phyloP scores from a whole-genome alignment of 345 rosid species.

The Reutealis trisperma region DNA sequence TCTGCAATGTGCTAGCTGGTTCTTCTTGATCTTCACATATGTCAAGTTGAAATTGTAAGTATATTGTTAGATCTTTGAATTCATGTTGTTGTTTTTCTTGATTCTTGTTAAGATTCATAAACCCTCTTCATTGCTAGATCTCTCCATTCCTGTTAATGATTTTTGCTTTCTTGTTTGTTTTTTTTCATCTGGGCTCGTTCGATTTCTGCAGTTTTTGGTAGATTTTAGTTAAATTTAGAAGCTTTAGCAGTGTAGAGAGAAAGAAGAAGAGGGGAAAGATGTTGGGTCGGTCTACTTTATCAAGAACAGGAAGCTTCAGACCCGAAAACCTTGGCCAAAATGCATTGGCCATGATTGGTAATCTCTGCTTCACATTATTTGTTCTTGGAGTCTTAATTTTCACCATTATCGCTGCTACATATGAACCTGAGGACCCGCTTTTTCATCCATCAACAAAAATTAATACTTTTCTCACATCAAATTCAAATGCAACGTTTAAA shows the following conservation, averaged over 20 bases:
- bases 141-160: neutral
- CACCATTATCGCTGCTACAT: constrained; percentile 91
- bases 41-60: constrained; percentile 11
- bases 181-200: constrained; percentile 26
- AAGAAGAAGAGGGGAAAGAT: constrained; percentile 27
- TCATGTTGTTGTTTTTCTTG: neutral
- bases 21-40: neutral
- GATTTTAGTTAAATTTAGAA: constrained; percentile 16
- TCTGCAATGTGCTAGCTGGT: neutral
- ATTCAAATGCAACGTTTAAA: constrained; percentile 73
- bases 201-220: constrained; percentile 6
- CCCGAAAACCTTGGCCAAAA: constrained; percentile 75
- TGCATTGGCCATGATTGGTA: constrained; percentile 79
- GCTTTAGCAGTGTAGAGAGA: constrained; percentile 6
- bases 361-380: constrained; percentile 79
- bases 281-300: constrained; percentile 54
- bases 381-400: constrained; percentile 77
- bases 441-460: constrained; percentile 82
- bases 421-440: constrained; percentile 86
- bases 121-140: constrained; percentile 29
- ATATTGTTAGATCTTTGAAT: neutral
- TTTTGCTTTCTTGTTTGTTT: constrained; percentile 1
- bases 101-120: constrained; percentile 26
- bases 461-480: constrained; percentile 75
- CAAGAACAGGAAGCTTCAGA: constrained; percentile 65